Conservation (phyloP, 1,284 basidiomycete genomes). For the Cystobasidium sp. region DNA sequence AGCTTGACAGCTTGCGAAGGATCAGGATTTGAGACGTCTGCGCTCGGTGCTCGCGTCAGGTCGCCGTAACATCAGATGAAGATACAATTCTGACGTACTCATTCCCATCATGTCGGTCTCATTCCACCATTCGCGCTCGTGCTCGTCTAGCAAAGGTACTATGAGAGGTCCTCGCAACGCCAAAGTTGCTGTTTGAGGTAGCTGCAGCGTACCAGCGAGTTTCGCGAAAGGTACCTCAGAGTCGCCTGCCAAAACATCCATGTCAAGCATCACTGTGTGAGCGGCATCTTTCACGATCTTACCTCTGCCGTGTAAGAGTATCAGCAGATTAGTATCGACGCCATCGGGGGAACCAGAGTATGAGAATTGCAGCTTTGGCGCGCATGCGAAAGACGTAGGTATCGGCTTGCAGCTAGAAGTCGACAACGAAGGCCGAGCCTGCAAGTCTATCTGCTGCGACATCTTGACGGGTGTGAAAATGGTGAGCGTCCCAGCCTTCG, state of each 20-base stretch:
- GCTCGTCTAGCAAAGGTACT: slow-evolving; percentile 57
- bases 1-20: slow-evolving; percentile 46
- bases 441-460: slow-evolving; percentile 7
- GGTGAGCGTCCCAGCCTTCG: no score
- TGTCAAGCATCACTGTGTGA: background rate
- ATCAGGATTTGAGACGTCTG: slow-evolving; percentile 47
- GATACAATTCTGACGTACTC: slow-evolving; percentile 42
- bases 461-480: no score
- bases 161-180: slow-evolving; percentile 53
- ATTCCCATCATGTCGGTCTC: slow-evolving; percentile 57
- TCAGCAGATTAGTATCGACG: slow-evolving; percentile 56
- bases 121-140: slow-evolving; percentile 56
- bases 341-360: slow-evolving; percentile 51
- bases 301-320: slow-evolving; percentile 57
- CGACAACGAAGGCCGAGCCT: background rate
- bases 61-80: background rate
- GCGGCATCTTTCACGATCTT: background rate
- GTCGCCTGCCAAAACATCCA: slow-evolving; percentile 53
- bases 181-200: slow-evolving; percentile 58
- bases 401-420: slow-evolving; percentile 24
- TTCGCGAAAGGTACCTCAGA: slow-evolving; percentile 53
- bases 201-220: slow-evolving; percentile 54
- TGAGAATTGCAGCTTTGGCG: slow-evolving; percentile 8
- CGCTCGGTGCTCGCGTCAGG: no score
- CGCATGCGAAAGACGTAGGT: slow-evolving; percentile 21